Evolutionary conservation across 257 asterid species (phyloP).

Genomic region (Paulownia fortunei): DNA sequence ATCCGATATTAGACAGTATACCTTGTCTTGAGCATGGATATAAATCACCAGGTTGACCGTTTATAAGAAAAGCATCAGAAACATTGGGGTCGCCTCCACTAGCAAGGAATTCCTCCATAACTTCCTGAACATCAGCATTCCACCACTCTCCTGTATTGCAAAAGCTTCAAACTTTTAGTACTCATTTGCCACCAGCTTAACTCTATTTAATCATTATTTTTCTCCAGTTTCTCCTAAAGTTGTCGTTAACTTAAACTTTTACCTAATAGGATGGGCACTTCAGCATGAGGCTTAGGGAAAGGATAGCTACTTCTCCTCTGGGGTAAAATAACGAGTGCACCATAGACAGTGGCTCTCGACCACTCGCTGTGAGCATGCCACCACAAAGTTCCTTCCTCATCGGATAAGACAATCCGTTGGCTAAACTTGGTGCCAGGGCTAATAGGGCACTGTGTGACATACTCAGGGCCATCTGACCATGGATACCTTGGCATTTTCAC

Average conservation of each 20-base stretch:
- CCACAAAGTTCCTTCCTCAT: constrained; percentile 76
- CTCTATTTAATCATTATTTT: no score
- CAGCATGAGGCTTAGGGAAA: constrained; percentile 50
- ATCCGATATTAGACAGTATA: not conserved
- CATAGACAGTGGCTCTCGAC: constrained; percentile 61
- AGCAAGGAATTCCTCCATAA: constrained; percentile 42
- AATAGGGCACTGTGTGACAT: constrained; percentile 68
- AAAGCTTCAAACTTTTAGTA: not conserved
- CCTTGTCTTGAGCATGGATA: constrained; percentile 59
- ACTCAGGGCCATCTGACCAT: constrained; percentile 75
- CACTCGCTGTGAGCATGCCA: constrained; percentile 82
- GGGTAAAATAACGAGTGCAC: constrained; percentile 55
- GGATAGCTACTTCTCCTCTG: constrained; percentile 37
- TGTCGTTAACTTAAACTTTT: no score
- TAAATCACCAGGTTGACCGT: constrained; percentile 62
- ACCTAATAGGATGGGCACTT: constrained; percentile 62
- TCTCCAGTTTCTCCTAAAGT: no score
- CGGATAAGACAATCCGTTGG: constrained; percentile 50
- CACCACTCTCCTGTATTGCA: constrained; percentile 53
- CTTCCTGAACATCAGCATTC: constrained; percentile 43
- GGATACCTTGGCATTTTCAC: constrained; percentile 66
- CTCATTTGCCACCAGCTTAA: no score
- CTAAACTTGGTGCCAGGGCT: constrained; percentile 51
- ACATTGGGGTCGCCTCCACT: constrained; percentile 47
- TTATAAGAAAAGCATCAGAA: constrained; percentile 61